Percentiles rank a stretch among this genome's conserved stretches.
phyloP scores from a whole-genome alignment of 805 yeast species.

The Clavispora santaluciae region DNA sequence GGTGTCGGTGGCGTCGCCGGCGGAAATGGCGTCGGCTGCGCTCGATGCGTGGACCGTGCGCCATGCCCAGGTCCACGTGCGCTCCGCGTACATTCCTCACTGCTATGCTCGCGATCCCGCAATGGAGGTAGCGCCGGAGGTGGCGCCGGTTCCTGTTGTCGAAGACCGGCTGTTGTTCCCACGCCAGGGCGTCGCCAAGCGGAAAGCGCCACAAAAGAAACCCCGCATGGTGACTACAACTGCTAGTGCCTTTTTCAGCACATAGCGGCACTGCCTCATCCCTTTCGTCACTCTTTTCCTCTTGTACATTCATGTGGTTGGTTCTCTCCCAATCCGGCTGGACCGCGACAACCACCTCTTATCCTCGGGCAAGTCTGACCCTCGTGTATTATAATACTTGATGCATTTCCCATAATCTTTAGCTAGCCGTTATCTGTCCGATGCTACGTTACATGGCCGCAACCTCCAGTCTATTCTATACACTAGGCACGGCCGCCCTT shows the following conservation, averaged over 20 bases:
- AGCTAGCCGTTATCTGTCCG: no score
- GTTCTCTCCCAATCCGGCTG: no score
- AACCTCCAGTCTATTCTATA: slow-evolving; percentile 6
- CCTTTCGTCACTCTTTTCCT: neutral
- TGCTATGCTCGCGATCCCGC: slow-evolving; percentile 11
- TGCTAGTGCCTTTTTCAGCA: slow-evolving; percentile 17
- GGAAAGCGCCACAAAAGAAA: neutral
- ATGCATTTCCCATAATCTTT: no score
- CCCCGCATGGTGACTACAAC: slow-evolving; percentile 2
- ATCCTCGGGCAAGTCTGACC: no score
- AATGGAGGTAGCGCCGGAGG: slow-evolving; percentile 2
- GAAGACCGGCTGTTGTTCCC: slow-evolving; percentile 4
- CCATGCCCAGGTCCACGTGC: slow-evolving; percentile 5
- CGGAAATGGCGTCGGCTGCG: neutral
- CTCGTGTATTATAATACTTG: no score
- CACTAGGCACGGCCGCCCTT: slow-evolving; percentile 12
- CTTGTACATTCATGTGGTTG: no score
- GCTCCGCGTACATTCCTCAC: slow-evolving; percentile 7
- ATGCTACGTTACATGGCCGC: no score
- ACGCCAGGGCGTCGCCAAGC: neutral
- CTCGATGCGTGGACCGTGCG: slow-evolving; percentile 14
- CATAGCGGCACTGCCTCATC: slow-evolving; percentile 2
- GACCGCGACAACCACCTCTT: no score
- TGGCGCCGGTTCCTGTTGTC: neutral
- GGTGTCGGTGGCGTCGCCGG: slow-evolving; percentile 2